A percentile compares a stretch with the other conserved stretches of the same genome.
Conservation (phyloP, 495 filamentous ascomycete genomes). For the Hypomontagnella monticulosa region DNA sequence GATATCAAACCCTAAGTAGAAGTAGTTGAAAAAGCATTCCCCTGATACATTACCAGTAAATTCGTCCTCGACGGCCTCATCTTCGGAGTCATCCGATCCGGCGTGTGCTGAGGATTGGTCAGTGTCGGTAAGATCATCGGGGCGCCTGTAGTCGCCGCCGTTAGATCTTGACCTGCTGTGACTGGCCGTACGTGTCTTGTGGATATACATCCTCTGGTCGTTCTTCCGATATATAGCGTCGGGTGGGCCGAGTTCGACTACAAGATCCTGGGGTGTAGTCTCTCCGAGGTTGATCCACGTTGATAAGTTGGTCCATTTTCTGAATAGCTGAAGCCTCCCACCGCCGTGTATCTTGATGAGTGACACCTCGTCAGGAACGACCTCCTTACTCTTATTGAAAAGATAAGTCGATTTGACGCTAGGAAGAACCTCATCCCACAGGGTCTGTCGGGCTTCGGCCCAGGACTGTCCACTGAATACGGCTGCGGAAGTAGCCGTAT, state of each 20-base stretch:
- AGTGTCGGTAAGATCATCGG: constrained; percentile 75
- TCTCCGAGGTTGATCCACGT: constrained; percentile 78
- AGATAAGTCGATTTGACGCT: constrained; percentile 65
- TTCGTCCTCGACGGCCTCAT: constrained; percentile 65
- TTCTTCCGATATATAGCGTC: constrained; percentile 94
- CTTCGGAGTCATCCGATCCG: constrained; percentile 79
- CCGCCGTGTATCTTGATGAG: constrained; percentile 76
- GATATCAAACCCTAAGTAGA: constrained; percentile 94
- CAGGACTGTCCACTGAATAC: constrained; percentile 90
- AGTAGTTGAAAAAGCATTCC: constrained; percentile 97
- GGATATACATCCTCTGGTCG: constrained; percentile 90
- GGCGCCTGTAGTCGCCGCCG: constrained; percentile 60
- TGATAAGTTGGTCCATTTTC: constrained; percentile 63
- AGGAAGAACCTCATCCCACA: constrained; percentile 78
- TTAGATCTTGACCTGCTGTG: constrained; percentile 56
- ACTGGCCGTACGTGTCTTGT: constrained; percentile 66
- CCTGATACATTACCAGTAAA: constrained; percentile 59
- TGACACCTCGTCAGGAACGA: constrained; percentile 82
- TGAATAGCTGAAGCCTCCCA: constrained; percentile 78
- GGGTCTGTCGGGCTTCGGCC: constrained; percentile 76
- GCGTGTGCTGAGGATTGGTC: constrained; percentile 84
- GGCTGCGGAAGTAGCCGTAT: constrained; percentile 81
- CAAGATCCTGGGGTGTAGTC: constrained; percentile 88
- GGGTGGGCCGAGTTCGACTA: constrained; percentile 91
- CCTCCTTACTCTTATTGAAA: constrained; percentile 68